These are phyloP conservation scores for Cercospora beticola DNA, from an alignment of 2,329 filamentous ascomycete genomes.

Conservation along the genomic window DNA sequence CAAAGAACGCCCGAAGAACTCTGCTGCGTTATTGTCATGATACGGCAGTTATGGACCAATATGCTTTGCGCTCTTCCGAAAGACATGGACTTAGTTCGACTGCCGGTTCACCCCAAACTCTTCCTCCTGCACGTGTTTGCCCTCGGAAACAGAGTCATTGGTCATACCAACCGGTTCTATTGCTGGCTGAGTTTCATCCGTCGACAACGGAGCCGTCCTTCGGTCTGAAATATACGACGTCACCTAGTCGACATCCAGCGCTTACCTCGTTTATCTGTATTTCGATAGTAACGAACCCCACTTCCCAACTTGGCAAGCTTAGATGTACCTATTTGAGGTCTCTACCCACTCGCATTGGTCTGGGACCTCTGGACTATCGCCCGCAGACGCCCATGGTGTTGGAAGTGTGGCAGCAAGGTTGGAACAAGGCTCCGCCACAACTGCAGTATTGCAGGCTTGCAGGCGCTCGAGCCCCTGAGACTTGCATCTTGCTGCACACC, in stretches of 20 bases:
- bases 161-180: neutral
- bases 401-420: neutral
- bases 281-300: neutral
- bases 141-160: neutral
- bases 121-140: neutral
- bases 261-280: neutral
- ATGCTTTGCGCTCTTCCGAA: neutral
- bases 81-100: neutral
- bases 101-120: neutral
- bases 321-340: neutral
- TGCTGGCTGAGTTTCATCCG: neutral
- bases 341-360: neutral
- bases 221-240: neutral
- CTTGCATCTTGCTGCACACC: neutral
- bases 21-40: neutral
- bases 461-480: neutral
- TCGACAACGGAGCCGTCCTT: neutral
- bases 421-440: neutral
- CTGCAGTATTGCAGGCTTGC: neutral
- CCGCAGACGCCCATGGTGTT: neutral
- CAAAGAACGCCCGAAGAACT: neutral
- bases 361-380: neutral
- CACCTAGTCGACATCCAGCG: neutral
- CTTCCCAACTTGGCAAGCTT: neutral
- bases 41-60: neutral